Percentiles rank a stretch among this genome's conserved stretches.
Evolutionary conservation across 495 filamentous ascomycete species (phyloP).

Genomic region (Neurospora cerealis): DNA sequence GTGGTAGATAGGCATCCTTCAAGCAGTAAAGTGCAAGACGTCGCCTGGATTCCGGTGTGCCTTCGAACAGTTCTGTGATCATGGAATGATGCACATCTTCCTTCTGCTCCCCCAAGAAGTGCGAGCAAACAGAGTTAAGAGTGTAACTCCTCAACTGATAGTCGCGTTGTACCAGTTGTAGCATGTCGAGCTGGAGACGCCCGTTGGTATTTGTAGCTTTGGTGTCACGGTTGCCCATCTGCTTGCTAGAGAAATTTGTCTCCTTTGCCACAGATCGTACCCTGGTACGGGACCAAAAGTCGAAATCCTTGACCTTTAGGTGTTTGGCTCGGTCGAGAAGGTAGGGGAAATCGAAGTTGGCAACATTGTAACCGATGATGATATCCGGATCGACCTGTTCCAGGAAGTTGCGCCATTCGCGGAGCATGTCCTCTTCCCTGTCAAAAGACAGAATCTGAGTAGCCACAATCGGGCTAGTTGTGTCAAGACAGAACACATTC

Average conservation of each 20-base stretch:
- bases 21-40: slow-evolving; percentile 92
- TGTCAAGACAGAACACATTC: slow-evolving; percentile 92
- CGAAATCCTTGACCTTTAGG: slow-evolving; percentile 64
- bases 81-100: slow-evolving; percentile 98
- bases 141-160: slow-evolving; percentile 95
- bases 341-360: slow-evolving; percentile 98
- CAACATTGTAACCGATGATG: slow-evolving; percentile 98
- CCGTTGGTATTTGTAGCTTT: slow-evolving; percentile 92
- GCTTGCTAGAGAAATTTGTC: slow-evolving; percentile 89
- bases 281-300: slow-evolving; percentile 68
- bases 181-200: slow-evolving; percentile 81
- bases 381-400: slow-evolving; percentile 91
- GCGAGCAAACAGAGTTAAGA: slow-evolving; percentile 90
- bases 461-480: slow-evolving; percentile 84
- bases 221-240: slow-evolving; percentile 95
- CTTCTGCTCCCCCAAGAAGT: slow-evolving; percentile 95
- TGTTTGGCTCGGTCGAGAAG: slow-evolving; percentile 82
- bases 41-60: slow-evolving; percentile 81
- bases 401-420: slow-evolving; percentile 81
- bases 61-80: slow-evolving; percentile 97
- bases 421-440: slow-evolving; percentile 75
- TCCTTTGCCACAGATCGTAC: slow-evolving; percentile 58
- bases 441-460: slow-evolving; percentile 82
- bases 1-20: slow-evolving; percentile 95
- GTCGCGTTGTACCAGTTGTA: slow-evolving; percentile 89